Evolutionary conservation across 148 eudicot species (phyloP).

Genomic region (Arbutus unedo): DNA sequence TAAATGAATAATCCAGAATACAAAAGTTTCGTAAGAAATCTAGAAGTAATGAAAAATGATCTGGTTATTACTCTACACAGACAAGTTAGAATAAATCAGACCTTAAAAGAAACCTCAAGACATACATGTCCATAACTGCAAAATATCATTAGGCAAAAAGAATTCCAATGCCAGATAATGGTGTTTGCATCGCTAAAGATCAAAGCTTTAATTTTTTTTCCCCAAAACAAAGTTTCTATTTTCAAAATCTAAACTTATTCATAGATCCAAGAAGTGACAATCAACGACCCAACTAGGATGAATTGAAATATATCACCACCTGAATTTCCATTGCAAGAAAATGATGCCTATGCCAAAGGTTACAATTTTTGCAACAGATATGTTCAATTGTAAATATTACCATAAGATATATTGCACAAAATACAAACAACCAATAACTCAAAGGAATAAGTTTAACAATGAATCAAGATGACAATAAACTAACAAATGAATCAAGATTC

Average conservation of each 20-base stretch:
- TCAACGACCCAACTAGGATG: neutral
- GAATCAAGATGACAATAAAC: neutral
- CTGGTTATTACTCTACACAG: neutral
- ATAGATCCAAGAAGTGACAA: neutral
- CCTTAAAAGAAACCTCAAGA: neutral
- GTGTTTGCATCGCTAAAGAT: neutral
- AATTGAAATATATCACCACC: neutral
- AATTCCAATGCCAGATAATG: neutral
- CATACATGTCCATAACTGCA: neutral
- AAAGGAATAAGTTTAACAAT: neutral
- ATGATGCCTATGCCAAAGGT: neutral
- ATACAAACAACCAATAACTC: neutral
- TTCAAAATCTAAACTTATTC: neutral
- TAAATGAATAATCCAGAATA: neutral
- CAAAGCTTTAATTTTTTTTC: neutral
- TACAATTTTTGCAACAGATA: neutral
- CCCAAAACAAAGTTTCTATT: neutral
- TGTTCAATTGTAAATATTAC: neutral
- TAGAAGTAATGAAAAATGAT: neutral
- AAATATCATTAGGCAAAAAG: neutral
- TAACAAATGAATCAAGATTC: neutral
- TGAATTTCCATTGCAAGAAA: neutral
- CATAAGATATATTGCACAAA: constrained; percentile 1
- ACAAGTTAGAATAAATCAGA: neutral
- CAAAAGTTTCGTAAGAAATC: neutral